Evolutionary conservation across 2,329 filamentous ascomycete genomes (phyloP), one percentile per base, ranked within the genome.

Genomic region (Cryphonectria nitschkei): DNA sequence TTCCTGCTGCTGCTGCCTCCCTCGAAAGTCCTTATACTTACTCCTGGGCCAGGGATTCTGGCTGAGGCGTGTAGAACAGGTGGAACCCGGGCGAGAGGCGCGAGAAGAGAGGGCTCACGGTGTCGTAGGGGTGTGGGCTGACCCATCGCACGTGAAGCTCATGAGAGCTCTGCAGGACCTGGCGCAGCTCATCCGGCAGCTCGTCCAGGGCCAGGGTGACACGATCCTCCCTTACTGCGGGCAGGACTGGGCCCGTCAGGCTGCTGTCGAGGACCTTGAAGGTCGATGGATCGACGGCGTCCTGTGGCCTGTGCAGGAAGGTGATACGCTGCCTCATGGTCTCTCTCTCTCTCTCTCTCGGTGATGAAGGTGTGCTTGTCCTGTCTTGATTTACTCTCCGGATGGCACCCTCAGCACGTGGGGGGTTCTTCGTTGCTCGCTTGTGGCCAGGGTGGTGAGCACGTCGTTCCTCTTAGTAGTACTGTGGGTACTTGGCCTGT

Each of bases 81-180:
- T 98, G 94, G 32, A 98, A 82, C 2, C 95, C 95, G 0, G 95
- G 90, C 1, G 93, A 90, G 19, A 94, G 80, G 71, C 92, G 88
- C 67, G 94, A 94, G 60, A 88, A 84, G 76, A 96, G 91, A 1
- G 95, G 95, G 54, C 90, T 85, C 61, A 91, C 82, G 1, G 87
- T 83, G 54, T 87, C 82, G 78, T 90, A 91, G 1, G 85, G 76
- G 8, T 77, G 76, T 2, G 88, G 82, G 19, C 89, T 88, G n/a
- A 88, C 86, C 93, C 94, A 97, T 78, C 92, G 89, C 71, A 98
- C 83, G 79, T 95, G 92, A 58, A 98, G 82, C 79, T 94, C 90
- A 76, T 91, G 88, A 74, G 88, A 89, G 76, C 88, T 84, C 68
- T 86, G 84, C 37, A 97, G 83, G 19, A 92, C 81, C 37, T 85